Percentiles rank a stretch among this genome's conserved stretches.
Evolutionary conservation across 768 basidiomycete genomes (phyloP).

Genomic region (Guyanaporus albipodus): DNA sequence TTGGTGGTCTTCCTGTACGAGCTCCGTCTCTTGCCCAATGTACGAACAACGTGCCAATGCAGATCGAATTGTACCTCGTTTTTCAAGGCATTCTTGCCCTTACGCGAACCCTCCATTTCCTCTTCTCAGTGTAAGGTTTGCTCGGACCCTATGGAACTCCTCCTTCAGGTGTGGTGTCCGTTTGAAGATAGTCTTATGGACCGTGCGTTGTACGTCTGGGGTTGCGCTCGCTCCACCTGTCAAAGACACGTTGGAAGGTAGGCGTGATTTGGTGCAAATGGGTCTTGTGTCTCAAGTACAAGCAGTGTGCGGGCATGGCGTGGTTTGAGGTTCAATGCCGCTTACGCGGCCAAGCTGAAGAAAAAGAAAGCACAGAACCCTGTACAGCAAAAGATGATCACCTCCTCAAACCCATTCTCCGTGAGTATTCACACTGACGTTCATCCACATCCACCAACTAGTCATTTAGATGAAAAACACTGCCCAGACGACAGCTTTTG

Average conservation of each 20-base stretch:
- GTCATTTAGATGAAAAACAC: conserved; percentile 25
- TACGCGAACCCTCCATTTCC: conserved; percentile 54
- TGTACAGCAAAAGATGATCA: conserved; percentile 35
- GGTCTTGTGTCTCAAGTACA: conserved; percentile 11
- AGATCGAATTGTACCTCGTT: conserved; percentile 40
- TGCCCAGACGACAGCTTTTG: conserved; percentile 38
- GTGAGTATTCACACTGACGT: conserved; percentile 36
- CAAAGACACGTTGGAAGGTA: conserved; percentile 78
- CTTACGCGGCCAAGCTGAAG: conserved; percentile 71
- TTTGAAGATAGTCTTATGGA: conserved; percentile 83
- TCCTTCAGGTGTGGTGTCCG: conserved; percentile 89
- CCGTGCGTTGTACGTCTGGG: conserved; percentile 83
- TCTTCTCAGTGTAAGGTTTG: conserved; percentile 73
- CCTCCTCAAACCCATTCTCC: conserved; percentile 53
- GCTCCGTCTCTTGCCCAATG: conserved; percentile 40
- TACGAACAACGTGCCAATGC: conserved; percentile 45
- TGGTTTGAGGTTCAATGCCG: conserved; percentile 64
- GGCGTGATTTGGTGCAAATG: conserved; percentile 22
- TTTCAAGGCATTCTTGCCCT: conserved; percentile 69
- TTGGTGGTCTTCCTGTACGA: conserved; percentile 89
- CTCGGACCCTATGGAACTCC: conserved; percentile 69
- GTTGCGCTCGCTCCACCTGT: conserved; percentile 65
- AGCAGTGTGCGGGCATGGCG: conserved; percentile 79
- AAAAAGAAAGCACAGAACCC: conserved; percentile 45
- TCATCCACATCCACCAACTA: background rate